These are phyloP conservation scores for Suhomyces ambrosiae DNA, from an alignment of 1,139 yeast species.

Conservation along the genomic window DNA sequence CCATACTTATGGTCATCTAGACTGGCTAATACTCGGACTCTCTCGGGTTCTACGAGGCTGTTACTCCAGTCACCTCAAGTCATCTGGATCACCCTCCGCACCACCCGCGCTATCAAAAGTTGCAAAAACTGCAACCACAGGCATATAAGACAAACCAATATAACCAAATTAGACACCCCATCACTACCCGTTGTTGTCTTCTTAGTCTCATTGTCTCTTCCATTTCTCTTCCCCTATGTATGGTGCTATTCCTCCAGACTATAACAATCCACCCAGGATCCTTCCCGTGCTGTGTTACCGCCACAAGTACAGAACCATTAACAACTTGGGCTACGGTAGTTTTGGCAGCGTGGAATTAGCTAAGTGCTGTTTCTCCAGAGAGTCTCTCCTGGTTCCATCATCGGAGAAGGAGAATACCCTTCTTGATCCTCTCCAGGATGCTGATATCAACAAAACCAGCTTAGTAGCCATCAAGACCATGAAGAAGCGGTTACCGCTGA, in stretches of 20 bases:
- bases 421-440: slow-evolving; percentile 46
- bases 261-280: slow-evolving; percentile 23
- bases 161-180: not conserved
- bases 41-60: too few relatives aligned
- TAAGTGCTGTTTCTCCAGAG: slow-evolving; percentile 30
- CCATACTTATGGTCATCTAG: too few relatives aligned
- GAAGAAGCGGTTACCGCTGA: slow-evolving; percentile 52
- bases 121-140: slow-evolving; percentile 11
- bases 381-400: slow-evolving; percentile 12
- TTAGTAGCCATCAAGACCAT: slow-evolving; percentile 86
- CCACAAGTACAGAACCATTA: slow-evolving; percentile 51
- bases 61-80: too few relatives aligned
- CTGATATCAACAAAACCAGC: slow-evolving; percentile 19
- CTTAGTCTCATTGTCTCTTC: too few relatives aligned
- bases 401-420: slow-evolving; percentile 43
- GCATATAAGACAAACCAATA: not conserved
- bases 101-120: slow-evolving; percentile 3
- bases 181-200: not conserved
- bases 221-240: too few relatives aligned
- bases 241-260: slow-evolving; percentile 15
- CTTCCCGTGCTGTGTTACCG: slow-evolving; percentile 45
- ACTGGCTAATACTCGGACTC: too few relatives aligned
- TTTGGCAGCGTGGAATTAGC: slow-evolving; percentile 76
- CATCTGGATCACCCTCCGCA: not conserved
- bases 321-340: slow-evolving; percentile 71